Evolutionary conservation across 2,329 filamentous ascomycete genomes (phyloP).

Genomic region (Verticillium zaregamsianum): DNA sequence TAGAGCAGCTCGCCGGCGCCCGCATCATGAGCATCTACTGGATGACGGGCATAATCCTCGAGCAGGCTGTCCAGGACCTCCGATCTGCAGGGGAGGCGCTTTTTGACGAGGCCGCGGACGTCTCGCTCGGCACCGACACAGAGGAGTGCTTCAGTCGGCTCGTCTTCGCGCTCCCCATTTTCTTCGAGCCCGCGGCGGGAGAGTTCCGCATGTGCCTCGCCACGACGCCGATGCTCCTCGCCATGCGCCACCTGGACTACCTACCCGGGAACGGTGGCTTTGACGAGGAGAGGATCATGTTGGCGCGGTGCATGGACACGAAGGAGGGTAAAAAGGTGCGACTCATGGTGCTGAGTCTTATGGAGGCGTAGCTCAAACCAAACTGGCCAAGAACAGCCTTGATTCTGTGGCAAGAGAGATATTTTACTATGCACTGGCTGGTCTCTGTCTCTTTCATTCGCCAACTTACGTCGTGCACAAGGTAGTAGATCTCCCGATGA

Average conservation of each 20-base stretch:
- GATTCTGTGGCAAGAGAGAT: too few species aligned
- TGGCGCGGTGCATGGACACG: background rate
- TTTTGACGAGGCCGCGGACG: background rate
- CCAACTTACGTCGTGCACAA: too few species aligned
- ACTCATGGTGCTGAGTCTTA: background rate
- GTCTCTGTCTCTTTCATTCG: too few species aligned
- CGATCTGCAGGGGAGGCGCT: background rate
- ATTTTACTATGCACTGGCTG: too few species aligned
- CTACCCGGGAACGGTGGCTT: background rate
- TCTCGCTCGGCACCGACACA: background rate
- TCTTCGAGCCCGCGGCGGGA: slow-evolving; percentile 2
- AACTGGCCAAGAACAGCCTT: too few species aligned
- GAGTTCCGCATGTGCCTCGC: slow-evolving; percentile 1
- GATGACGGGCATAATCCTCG: background rate
- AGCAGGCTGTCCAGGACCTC: background rate
- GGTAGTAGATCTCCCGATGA: too few species aligned
- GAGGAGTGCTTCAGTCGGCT: slow-evolving; percentile 3
- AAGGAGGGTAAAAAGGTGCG: background rate
- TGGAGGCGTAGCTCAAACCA: background rate
- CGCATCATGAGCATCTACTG: slow-evolving; percentile 8
- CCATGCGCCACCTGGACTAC: slow-evolving; percentile 1
- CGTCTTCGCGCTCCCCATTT: slow-evolving; percentile 1
- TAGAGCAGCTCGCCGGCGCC: background rate
- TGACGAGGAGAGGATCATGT: background rate
- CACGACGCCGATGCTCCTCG: slow-evolving; percentile 1